Evolutionary conservation across 1,139 yeast species (phyloP).

Genomic region (Zygoascus hellenicus): DNA sequence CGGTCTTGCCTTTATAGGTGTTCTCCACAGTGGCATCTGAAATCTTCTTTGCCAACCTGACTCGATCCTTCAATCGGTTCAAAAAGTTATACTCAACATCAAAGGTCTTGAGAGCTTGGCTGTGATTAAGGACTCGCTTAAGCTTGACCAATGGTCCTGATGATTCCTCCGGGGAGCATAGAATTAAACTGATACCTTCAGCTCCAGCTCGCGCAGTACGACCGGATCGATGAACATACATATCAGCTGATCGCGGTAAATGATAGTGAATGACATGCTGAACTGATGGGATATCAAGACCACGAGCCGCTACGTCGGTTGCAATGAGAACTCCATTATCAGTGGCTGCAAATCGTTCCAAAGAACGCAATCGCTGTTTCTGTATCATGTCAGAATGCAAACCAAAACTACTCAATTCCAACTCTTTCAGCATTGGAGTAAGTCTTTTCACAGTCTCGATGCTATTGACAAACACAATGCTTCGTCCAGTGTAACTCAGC

Average conservation of each 20-base stretch:
- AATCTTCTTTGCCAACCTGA: slow-evolving; percentile 60
- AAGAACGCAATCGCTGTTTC: slow-evolving; percentile 78
- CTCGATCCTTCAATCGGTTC: slow-evolving; percentile 63
- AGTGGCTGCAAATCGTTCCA: slow-evolving; percentile 55
- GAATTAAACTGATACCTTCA: slow-evolving; percentile 88
- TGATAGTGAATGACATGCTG: slow-evolving; percentile 96
- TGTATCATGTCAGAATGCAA: slow-evolving; percentile 95
- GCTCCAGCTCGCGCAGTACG: slow-evolving; percentile 95
- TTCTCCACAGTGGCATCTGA: slow-evolving; percentile 65
- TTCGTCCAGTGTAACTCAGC: slow-evolving; percentile 80
- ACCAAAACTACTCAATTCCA: slow-evolving; percentile 69
- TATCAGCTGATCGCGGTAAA: slow-evolving; percentile 90
- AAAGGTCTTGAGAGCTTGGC: slow-evolving; percentile 52
- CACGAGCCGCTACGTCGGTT: slow-evolving; percentile 98
- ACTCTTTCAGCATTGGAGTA: slow-evolving; percentile 64
- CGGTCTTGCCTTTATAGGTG: slow-evolving; percentile 61
- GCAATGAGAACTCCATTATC: slow-evolving; percentile 69
- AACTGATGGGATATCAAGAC: slow-evolving; percentile 85
- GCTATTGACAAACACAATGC: slow-evolving; percentile 88
- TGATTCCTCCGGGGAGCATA: slow-evolving; percentile 89
- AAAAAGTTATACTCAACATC: slow-evolving; percentile 76
- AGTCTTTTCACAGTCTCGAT: slow-evolving; percentile 89
- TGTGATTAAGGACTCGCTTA: slow-evolving; percentile 48
- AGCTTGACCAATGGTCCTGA: slow-evolving; percentile 79
- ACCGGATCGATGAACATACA: slow-evolving; percentile 93